Evolutionary conservation across 2,329 filamentous ascomycete genomes (phyloP).

Genomic region (Cladophialophora exuberans): DNA sequence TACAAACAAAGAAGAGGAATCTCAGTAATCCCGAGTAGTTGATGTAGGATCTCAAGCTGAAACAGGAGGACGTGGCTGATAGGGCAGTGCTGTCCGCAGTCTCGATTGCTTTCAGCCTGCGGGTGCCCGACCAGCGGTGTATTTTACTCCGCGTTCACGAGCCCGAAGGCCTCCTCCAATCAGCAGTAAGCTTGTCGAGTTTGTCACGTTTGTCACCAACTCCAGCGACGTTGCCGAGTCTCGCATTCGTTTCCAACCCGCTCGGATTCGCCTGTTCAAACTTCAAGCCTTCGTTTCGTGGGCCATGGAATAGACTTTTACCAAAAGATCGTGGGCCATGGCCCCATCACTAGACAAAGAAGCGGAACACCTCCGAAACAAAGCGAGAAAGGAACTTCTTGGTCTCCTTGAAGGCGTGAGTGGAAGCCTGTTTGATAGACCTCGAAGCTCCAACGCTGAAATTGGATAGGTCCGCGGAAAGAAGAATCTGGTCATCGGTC

Average conservation of each 20-base stretch:
- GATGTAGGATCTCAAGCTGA: conserved; percentile 26
- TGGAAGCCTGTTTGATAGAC: conserved; percentile 37
- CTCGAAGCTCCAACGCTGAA: conserved; percentile 37
- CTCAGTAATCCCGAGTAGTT: conserved; percentile 4
- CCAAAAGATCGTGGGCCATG: conserved; percentile 38
- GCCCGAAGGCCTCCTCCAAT: conserved; percentile 1
- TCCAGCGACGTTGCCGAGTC: conserved; percentile 1
- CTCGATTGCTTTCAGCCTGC: conserved; percentile 2
- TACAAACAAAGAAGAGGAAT: background rate
- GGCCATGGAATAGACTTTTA: conserved; percentile 2
- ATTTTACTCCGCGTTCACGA: background rate
- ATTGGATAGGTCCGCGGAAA: conserved; percentile 83
- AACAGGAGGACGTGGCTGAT: conserved; percentile 21
- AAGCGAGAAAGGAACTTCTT: conserved; percentile 83
- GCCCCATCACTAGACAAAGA: conserved; percentile 48
- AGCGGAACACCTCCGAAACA: conserved; percentile 51
- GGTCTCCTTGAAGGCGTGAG: conserved; percentile 93
- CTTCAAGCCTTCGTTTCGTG: background rate
- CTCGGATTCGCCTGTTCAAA: background rate
- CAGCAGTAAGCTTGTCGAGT: background rate
- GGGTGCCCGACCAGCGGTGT: background rate
- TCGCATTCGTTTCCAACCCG: background rate
- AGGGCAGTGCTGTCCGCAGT: conserved; percentile 21
- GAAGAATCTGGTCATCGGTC: conserved; percentile 96
- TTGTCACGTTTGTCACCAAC: conserved; percentile 20